A percentile compares a stretch with the other conserved stretches of the same genome.
phyloP scores from a whole-genome alignment of 2,329 filamentous ascomycete genomes.

The Clonostachys byssicola region DNA sequence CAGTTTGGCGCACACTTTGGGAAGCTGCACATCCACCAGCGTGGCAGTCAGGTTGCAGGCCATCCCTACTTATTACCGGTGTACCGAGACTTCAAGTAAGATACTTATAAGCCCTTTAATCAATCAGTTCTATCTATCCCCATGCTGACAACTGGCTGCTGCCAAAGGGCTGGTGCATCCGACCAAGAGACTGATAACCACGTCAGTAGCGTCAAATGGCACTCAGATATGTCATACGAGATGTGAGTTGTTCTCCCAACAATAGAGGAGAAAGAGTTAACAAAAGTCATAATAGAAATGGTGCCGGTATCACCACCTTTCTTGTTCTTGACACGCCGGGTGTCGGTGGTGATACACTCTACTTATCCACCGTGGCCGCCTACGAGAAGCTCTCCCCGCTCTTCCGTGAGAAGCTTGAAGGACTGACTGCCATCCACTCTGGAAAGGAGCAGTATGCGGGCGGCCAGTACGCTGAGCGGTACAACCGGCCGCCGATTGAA shows the following conservation, averaged over 20 bases:
- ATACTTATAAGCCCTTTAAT: too few relatives aligned
- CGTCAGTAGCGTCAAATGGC: constrained; percentile 70
- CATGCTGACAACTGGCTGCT: not conserved
- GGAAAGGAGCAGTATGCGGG: constrained; percentile 59
- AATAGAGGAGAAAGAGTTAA: too few relatives aligned
- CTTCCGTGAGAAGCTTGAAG: constrained; percentile 73
- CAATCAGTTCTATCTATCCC: not conserved
- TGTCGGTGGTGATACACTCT: constrained; percentile 75
- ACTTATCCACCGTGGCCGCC: constrained; percentile 69
- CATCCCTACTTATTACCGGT: constrained; percentile 50
- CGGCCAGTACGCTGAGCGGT: constrained; percentile 56
- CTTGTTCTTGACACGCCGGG: constrained; percentile 73
- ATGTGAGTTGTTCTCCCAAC: constrained; percentile 59
- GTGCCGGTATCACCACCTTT: constrained; percentile 82
- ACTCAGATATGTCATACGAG: constrained; percentile 80
- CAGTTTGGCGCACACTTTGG: constrained; percentile 61
- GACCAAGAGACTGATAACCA: not conserved
- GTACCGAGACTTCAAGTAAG: not conserved
- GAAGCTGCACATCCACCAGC: constrained; percentile 72
- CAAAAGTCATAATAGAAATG: too few relatives aligned
- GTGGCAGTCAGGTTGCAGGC: constrained; percentile 63
- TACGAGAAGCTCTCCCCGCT: constrained; percentile 71
- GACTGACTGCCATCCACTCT: constrained; percentile 71
- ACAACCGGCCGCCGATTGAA: constrained; percentile 65
- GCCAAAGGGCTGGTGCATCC: not conserved